These are phyloP conservation scores for Ceratopteris richardii DNA, from an alignment of 75 land plant species.

Conservation along the genomic window DNA sequence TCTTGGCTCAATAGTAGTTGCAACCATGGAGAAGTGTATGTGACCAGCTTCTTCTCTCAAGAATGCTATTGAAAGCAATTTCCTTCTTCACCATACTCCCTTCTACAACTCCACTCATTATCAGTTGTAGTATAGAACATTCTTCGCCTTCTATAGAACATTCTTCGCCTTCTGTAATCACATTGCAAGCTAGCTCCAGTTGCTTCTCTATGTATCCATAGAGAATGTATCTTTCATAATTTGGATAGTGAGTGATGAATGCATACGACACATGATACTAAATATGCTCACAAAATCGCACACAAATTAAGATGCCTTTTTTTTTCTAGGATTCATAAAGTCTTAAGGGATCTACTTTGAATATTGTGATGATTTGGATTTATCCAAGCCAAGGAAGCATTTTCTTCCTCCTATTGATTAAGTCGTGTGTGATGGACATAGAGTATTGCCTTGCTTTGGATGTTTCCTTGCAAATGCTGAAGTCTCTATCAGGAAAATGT, in stretches of 20 bases:
- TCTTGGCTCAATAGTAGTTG: neutral
- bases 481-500: too few relatives aligned
- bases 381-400: too few relatives aligned
- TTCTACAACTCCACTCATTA: neutral
- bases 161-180: neutral
- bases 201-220: neutral
- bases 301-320: too few relatives aligned
- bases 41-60: neutral
- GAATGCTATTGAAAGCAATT: neutral
- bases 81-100: constrained; percentile 3
- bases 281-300: too few relatives aligned
- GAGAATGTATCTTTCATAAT: neutral
- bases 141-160: too few relatives aligned
- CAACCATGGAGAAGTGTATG: neutral
- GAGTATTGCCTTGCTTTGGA: too few relatives aligned
- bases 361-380: neutral
- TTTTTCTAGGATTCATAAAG: too few relatives aligned
- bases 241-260: too few relatives aligned
- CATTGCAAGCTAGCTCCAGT: neutral
- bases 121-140: neutral
- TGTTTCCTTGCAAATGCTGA: too few relatives aligned
- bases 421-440: too few relatives aligned
- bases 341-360: neutral
- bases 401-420: too few relatives aligned
- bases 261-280: too few relatives aligned